phyloP scores from a whole-genome alignment of 2,329 filamentous ascomycete genomes.

The Fonsecaea multimorphosa region DNA sequence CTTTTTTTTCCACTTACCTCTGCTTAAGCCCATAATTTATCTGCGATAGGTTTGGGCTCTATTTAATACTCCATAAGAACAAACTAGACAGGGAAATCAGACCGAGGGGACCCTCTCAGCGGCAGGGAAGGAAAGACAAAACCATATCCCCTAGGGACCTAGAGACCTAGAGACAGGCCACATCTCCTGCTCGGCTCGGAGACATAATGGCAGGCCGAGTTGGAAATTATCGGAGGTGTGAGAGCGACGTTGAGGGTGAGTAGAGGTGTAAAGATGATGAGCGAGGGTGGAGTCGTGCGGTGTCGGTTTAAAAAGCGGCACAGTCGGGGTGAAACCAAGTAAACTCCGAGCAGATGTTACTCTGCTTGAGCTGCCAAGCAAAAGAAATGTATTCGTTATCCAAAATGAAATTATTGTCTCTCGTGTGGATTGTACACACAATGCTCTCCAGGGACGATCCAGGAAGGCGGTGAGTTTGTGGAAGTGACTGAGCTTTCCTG shows the following conservation, averaged over 20 bases:
- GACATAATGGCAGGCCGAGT: slow-evolving; percentile 1
- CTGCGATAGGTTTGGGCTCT: not conserved
- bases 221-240: not conserved
- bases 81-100: not conserved
- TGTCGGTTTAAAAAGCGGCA: no score
- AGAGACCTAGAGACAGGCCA: not conserved
- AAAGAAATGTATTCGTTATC: no score
- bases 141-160: not conserved
- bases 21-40: not conserved
- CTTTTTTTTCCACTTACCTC: not conserved
- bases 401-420: no score
- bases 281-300: no score
- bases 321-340: no score
- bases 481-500: not conserved
- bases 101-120: slow-evolving; percentile 4
- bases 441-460: no score
- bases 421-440: no score
- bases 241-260: not conserved
- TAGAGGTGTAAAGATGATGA: not conserved
- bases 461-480: not conserved
- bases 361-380: no score
- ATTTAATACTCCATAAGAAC: not conserved
- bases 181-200: not conserved
- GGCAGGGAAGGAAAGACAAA: not conserved
- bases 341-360: no score